These are phyloP conservation scores for Euphrasia arctica DNA, from an alignment of 305 asterid genomes.

Conservation along the genomic window DNA sequence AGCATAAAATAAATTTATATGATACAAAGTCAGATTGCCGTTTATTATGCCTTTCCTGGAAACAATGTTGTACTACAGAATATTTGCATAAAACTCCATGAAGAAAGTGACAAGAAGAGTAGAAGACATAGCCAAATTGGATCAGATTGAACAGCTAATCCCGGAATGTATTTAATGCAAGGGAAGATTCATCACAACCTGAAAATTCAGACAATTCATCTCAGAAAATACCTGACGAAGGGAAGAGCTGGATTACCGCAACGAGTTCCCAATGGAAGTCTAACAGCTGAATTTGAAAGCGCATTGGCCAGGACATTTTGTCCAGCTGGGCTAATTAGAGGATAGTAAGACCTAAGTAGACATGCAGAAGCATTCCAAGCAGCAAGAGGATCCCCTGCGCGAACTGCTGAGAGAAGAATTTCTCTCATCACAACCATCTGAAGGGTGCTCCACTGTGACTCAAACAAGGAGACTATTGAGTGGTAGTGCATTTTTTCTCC, in stretches of 20 bases:
- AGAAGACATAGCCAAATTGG: neutral
- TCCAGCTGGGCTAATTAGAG: constrained; percentile 94
- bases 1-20: constrained; percentile 4
- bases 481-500: constrained; percentile 81
- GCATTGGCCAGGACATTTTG: constrained; percentile 94
- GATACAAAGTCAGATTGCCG: neutral
- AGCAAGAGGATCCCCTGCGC: constrained; percentile 99
- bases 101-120: constrained; percentile 6
- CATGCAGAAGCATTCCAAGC: constrained; percentile 99
- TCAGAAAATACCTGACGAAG: constrained; percentile 64
- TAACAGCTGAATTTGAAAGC: constrained; percentile 78
- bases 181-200: too few relatives aligned
- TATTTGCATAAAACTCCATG: constrained; percentile 22
- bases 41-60: constrained; percentile 10
- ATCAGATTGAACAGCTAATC: constrained; percentile 16
- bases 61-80: neutral
- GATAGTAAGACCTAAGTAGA: constrained; percentile 92
- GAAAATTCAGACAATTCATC: constrained; percentile 18
- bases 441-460: constrained; percentile 97
- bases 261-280: constrained; percentile 95
- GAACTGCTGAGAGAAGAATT: constrained; percentile 91
- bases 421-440: constrained; percentile 99
- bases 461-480: constrained; percentile 80
- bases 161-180: constrained; percentile 15
- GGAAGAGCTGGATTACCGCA: constrained; percentile 97